Percentiles rank a stretch among this genome's conserved stretches.
Conservation (phyloP, 2,329 filamentous ascomycete species). For the Coniochaeta pulveracea region DNA sequence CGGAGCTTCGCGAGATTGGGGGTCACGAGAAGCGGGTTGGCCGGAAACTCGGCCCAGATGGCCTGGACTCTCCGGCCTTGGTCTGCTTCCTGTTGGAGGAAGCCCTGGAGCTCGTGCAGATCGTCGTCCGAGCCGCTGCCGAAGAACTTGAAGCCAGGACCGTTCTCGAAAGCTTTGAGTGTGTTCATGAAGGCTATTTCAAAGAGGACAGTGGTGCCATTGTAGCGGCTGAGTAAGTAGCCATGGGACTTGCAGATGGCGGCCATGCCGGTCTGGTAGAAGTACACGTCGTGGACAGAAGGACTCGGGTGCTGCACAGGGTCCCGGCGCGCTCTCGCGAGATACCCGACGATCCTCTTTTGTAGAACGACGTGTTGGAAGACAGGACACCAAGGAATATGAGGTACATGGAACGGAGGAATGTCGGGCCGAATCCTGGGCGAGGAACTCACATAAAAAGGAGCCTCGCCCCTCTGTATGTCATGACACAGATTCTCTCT, state of each 20-base stretch:
- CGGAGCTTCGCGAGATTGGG: constrained; percentile 27
- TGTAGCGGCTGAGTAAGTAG: constrained; percentile 21
- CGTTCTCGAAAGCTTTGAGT: constrained; percentile 33
- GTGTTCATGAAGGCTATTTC: constrained; percentile 42
- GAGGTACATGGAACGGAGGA: too few species aligned
- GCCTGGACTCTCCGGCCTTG: constrained; percentile 28
- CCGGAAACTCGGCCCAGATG: constrained; percentile 37
- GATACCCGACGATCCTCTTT: too few species aligned
- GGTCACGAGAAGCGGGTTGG: constrained; percentile 31
- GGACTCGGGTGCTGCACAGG: too few species aligned
- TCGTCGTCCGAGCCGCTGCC: constrained; percentile 22
- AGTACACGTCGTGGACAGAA: constrained; percentile 39
- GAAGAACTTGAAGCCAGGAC: constrained; percentile 33
- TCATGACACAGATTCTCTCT: too few species aligned
- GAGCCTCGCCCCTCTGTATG: too few species aligned
- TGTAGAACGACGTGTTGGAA: too few species aligned
- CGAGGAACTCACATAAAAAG: too few species aligned
- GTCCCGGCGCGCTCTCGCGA: too few species aligned
- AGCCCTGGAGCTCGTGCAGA: constrained; percentile 31
- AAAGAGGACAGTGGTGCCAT: constrained; percentile 27
- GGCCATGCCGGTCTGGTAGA: constrained; percentile 45
- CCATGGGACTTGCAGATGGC: constrained; percentile 32
- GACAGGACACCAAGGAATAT: too few species aligned
- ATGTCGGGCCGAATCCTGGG: too few species aligned
- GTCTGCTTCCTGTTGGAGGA: constrained; percentile 27